A percentile compares a stretch with the other conserved stretches of the same genome.
These are phyloP conservation scores for Chimonanthus praecox DNA, from an alignment of 164 flowering plant species.

Conservation along the genomic window DNA sequence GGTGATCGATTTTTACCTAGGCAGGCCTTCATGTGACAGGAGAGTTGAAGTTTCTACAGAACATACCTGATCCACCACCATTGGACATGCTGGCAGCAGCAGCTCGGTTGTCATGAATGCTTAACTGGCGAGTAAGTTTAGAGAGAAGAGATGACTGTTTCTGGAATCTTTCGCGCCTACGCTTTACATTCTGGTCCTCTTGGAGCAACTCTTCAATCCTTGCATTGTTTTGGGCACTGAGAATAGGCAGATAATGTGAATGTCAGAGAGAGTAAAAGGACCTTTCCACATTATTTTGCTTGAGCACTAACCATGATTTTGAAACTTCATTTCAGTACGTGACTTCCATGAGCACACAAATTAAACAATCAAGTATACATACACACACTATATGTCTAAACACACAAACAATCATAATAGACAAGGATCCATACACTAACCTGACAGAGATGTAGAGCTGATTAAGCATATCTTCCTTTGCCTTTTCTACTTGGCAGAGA, in stretches of 20 bases:
- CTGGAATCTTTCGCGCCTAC: conserved; percentile 73
- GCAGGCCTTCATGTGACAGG: no score
- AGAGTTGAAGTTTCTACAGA: not conserved
- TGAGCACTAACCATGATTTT: no score
- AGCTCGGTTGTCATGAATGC: conserved; percentile 91
- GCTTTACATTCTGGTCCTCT: conserved; percentile 89
- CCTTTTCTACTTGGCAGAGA: conserved; percentile 99
- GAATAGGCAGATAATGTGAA: not conserved
- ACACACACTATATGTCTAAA: not conserved
- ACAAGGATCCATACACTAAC: conserved; percentile 22
- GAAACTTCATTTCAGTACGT: no score
- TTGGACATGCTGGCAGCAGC: conserved; percentile 67
- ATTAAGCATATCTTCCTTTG: conserved; percentile 98
- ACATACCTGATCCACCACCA: conserved; percentile 52
- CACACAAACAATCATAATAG: not conserved
- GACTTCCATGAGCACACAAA: not conserved
- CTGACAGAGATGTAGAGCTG: conserved; percentile 90
- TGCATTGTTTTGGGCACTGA: conserved; percentile 65
- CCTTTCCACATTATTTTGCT: no score
- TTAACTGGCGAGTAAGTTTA: conserved; percentile 73
- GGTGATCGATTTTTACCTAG: no score
- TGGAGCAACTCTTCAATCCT: conserved; percentile 84
- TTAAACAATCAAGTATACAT: not conserved
- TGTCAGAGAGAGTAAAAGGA: not conserved
- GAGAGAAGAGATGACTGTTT: conserved; percentile 87